Conservation (phyloP, 1,139 yeast genomes). For the Protomyces pachydermus region DNA sequence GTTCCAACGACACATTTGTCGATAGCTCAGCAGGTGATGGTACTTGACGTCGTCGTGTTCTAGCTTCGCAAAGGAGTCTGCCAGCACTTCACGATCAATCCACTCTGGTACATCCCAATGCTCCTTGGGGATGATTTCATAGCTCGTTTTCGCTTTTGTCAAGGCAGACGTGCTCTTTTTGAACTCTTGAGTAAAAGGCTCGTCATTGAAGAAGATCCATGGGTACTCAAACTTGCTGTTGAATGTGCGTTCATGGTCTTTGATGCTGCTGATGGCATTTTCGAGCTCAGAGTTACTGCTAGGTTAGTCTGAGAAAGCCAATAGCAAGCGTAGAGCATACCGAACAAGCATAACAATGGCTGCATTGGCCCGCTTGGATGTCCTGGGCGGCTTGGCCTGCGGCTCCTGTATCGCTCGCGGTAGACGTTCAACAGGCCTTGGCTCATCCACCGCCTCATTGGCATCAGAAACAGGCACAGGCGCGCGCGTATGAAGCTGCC, state of each 20-base stretch:
- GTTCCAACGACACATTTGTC: constrained; percentile 89
- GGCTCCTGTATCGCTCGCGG: not conserved
- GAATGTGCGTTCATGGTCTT: constrained; percentile 65
- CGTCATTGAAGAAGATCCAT: constrained; percentile 74
- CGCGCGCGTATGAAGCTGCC: not conserved
- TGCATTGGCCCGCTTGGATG: constrained; percentile 8
- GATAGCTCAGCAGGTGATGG: constrained; percentile 61
- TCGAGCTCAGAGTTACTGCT: constrained; percentile 53
- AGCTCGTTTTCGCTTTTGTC: constrained; percentile 58
- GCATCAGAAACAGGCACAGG: not conserved
- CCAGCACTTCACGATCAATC: constrained; percentile 58
- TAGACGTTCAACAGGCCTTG: constrained; percentile 4
- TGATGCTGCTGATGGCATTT: constrained; percentile 55
- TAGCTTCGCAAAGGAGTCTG: constrained; percentile 53
- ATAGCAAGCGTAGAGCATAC: not conserved
- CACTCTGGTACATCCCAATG: constrained; percentile 72
- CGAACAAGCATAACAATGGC: constrained; percentile 24
- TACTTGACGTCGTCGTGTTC: constrained; percentile 52
- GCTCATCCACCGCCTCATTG: constrained; percentile 1
- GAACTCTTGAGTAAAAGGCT: constrained; percentile 51
- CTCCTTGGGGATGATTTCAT: constrained; percentile 57
- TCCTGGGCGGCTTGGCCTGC: constrained; percentile 11
- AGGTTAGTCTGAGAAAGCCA: constrained; percentile 44
- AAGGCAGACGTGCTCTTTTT: constrained; percentile 43
- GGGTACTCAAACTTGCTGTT: constrained; percentile 62